Evolutionary conservation across 345 rosid species (phyloP), one percentile per base, ranked within the genome.

Genomic region (Chamaenerion angustifolium): DNA sequence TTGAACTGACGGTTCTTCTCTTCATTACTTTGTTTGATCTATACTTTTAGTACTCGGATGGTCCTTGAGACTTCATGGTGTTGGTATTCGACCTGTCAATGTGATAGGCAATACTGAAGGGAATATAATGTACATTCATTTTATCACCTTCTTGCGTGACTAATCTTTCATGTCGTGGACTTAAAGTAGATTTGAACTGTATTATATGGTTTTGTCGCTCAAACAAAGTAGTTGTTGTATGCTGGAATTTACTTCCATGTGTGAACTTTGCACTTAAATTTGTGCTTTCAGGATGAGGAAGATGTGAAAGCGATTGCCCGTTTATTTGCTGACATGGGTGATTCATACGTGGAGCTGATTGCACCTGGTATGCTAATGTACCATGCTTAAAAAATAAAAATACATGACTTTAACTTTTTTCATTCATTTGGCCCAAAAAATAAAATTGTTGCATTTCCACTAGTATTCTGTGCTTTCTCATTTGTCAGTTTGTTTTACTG

Each of bases 231-330:
- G 37, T 5, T 31, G 37, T 31, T 3, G 8, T 31, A 8, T 8
- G 1, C 6, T 8, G 42, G 19, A 13, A 17, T 27, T 13, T 35
- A 42, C 54, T 50, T 12, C 16, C 19, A 50, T 9, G 54, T 1
- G 5, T 35, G 35, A 27, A 12, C 42, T 10, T 27, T 50, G 31
- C 11, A 14, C 10, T 50, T 35, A 12, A 35, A 50, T 50, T 12
- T 50, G 54, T 8, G 25, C 64, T 67, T 51, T 57, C 82, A 92
- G 95, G 99, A 92, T 67, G 99, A 88, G 58, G 99, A 88, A 71
- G 99, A 88, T 68, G 78, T 88, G 70, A 92, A 88, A 71, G 96
- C 96, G 56, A 82, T 92, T 58, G 99, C 90, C 67, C 81, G 96
- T 55, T 76, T 92, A 64, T 84, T 92, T 53, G 95, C 99, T 52